A percentile compares a stretch with the other conserved stretches of the same genome.
Evolutionary conservation across 106 monocot species (phyloP).

Genomic region (Hemerocallis citrina): DNA sequence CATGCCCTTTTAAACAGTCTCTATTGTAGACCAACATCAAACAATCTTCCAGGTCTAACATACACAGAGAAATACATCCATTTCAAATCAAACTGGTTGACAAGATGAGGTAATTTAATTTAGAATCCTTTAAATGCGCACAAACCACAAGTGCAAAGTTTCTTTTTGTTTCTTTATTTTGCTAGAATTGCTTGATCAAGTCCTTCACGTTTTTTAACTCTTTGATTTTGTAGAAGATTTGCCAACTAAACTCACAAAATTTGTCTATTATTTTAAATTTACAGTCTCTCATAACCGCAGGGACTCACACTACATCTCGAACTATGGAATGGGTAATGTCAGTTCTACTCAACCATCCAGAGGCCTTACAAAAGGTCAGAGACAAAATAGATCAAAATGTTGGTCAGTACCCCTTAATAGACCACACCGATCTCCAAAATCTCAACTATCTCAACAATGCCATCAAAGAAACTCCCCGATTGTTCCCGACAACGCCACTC

Average conservation of each 20-base stretch:
- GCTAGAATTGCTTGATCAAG: no score
- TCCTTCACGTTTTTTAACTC: no score
- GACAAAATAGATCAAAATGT: conserved; percentile 14
- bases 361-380: background rate
- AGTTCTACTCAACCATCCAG: conserved; percentile 24
- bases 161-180: no score
- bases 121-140: no score
- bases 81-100: no score
- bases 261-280: background rate
- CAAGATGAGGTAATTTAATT: no score
- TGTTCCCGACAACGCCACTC: conserved; percentile 11
- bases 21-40: no score
- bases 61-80: no score
- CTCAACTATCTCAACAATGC: conserved; percentile 21
- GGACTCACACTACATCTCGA: conserved; percentile 14
- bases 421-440: conserved; percentile 16
- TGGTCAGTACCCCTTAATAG: conserved; percentile 7
- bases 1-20: no score
- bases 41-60: no score
- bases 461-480: conserved; percentile 20
- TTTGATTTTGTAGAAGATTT: no score
- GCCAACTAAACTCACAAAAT: background rate
- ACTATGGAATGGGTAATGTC: conserved; percentile 34
- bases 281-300: conserved; percentile 10
- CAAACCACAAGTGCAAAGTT: no score